Percentiles rank a stretch among this genome's conserved stretches.
Conservation (phyloP, 305 asterid genomes). For the Nicotiana rustica region DNA sequence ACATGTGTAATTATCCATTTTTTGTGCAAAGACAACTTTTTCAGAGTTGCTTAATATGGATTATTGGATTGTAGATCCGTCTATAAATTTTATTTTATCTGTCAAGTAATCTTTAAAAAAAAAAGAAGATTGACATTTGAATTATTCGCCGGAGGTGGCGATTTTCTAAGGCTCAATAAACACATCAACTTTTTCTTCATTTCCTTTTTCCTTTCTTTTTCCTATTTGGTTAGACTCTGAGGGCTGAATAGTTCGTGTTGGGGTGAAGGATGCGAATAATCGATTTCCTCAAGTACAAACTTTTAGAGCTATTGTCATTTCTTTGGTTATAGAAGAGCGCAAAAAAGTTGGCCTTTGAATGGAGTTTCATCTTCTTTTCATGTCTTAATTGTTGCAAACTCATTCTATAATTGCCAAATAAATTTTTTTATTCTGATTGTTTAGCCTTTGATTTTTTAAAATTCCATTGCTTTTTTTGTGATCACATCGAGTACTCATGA, state of each 20-base stretch:
- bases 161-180: neutral
- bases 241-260: too few relatives aligned
- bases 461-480: neutral
- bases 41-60: neutral
- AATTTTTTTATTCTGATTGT: neutral
- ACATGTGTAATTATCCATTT: neutral
- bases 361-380: neutral
- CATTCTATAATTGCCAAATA: neutral
- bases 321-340: neutral
- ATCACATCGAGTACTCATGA: neutral
- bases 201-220: too few relatives aligned
- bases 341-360: neutral
- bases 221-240: too few relatives aligned
- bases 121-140: neutral
- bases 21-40: neutral
- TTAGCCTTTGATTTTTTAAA: neutral
- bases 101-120: too few relatives aligned
- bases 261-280: neutral
- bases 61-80: neutral
- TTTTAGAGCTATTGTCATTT: neutral
- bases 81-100: neutral
- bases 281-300: neutral
- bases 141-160: neutral
- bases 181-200: neutral
- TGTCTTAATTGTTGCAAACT: neutral